Base-by-base conservation (phyloP, 176 grass and related monocot genomes). In the Phragmites australis region DNA sequence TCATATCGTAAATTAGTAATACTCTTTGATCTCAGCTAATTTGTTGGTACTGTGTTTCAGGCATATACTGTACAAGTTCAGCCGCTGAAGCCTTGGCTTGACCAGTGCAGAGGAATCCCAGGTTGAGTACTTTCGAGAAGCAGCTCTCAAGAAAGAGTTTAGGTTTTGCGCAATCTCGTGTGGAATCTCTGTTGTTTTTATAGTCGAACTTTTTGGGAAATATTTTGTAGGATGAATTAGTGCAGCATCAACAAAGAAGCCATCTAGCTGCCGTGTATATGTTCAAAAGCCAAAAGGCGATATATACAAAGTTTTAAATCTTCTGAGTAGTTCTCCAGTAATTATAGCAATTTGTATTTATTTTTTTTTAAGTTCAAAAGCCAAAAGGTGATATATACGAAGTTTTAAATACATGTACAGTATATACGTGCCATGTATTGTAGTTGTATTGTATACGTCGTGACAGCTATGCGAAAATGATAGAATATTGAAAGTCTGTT, bases 61-160 rank as follows among this genome's bases (percentile, higher is more conserved):
- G 87, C 81, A 80, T 84, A 74, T 84, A 80, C 81, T 44, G n/a
- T 74, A 75, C 74, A 70, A n/a, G 62, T 88, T 74, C 50, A 73
- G 75, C 75, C 68, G 67, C 34, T 84, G 31, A 83, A 84, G 58
- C 18, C 55, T 81, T 34, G 71, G 78, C 78, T 82, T 34, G 6
- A 60, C 26, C 68, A 60, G 49, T 23, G 68, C 40, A 80, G 75
- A 83, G 42, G 40, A 51, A 29, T 78, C 44, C 78, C 77, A 57
- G 21, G 29, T 56, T 74, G 68, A 57, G 39, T 64, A 69, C 72
- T 37, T 65, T 47, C 1, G 74, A 46, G 37, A 77, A 78, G 66
- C 57, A 48, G 3, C 22, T 88, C 74, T 78, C 46, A 57, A 45
- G 41, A 58, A 57, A 66, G 48, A 43, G 25, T 84, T 69, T 6